Evolutionary conservation across 768 basidiomycete genomes (phyloP), one percentile per base, ranked within the genome.

Genomic region (Leccinum longicurvipes): DNA sequence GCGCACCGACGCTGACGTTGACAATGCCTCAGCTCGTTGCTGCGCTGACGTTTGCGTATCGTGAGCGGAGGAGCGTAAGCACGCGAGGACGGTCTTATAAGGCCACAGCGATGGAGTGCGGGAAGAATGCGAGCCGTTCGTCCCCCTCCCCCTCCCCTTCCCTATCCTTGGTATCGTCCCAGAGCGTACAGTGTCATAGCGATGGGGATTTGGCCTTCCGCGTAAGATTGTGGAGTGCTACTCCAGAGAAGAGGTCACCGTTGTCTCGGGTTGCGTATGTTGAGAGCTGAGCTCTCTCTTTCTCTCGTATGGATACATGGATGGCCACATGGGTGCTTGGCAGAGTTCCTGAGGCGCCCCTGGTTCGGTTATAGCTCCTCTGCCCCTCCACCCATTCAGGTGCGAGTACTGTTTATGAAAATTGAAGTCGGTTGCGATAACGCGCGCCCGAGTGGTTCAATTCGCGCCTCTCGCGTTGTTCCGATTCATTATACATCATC

Each of bases 1-100:
- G 52, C 19, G 25, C 50, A 8, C 67, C 47, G 25, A 54, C 53
- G 21, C 52, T 59, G 45, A 60, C 63, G 27, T 60, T 71, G 62
- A 61, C 71, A 2, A 68, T 72, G 51, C 63, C 71, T 1, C 70
- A 71, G 48, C 70, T 71, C 14, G 70, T 71, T 17, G 70, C 70
- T 21, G 61, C 66, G 8, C 63, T 71, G 17, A 67, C 58, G 1
- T 64, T 71, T 45, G 64, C 66, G 23, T 41, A 66, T 50, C 67
- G 44, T 42, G 70, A 73, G 19, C 60, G 59, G 47, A 49, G 57
- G 23, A 57, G 60, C 47, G n/a, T 49, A 39, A 60, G 62, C 14
- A 9, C 46, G 17, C 71, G 71, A 3, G 62, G 61, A 19, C 65
- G 65, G 24, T 19, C 51, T 24, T 39, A 17, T 8, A 60, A 48